These are phyloP conservation scores for Amylocystis lapponica DNA, from an alignment of 768 basidiomycete genomes.

Conservation along the genomic window DNA sequence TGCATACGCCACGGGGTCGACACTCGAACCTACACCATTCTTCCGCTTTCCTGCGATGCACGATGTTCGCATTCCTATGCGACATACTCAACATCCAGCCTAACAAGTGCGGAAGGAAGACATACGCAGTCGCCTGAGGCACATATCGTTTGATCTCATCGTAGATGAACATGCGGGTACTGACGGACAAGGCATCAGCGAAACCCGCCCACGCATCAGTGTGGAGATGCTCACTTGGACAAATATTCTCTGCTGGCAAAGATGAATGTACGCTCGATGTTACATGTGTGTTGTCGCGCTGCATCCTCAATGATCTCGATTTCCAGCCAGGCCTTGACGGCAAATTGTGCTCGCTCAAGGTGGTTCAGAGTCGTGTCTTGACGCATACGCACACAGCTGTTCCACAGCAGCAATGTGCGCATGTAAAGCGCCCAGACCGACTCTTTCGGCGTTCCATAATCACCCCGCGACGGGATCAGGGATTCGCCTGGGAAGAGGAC, in stretches of 20 bases:
- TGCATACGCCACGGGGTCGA: not conserved
- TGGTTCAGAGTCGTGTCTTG: conserved; percentile 35
- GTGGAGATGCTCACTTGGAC: conserved; percentile 58
- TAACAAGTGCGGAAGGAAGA: conserved; percentile 5
- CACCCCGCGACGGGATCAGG: conserved; percentile 23
- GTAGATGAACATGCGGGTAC: conserved; percentile 65
- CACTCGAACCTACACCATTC: conserved; percentile 23
- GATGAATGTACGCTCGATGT: conserved; percentile 59
- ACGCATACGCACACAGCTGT: conserved; percentile 62
- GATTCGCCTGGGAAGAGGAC: conserved; percentile 76
- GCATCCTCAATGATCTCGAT: conserved; percentile 60
- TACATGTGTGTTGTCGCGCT: conserved; percentile 59
- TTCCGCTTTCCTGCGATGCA: conserved; percentile 23
- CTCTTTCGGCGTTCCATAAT: conserved; percentile 43
- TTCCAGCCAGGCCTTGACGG: conserved; percentile 64
- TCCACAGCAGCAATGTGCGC: conserved; percentile 67
- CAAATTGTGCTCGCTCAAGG: conserved; percentile 54
- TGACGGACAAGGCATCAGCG: conserved; percentile 20
- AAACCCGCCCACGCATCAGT: not conserved
- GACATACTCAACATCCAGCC: conserved; percentile 38
- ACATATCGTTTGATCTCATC: conserved; percentile 64
- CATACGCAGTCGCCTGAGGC: conserved; percentile 53
- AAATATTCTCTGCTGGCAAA: conserved; percentile 69
- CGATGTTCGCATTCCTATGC: conserved; percentile 18
- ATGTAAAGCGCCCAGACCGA: conserved; percentile 74